These are phyloP conservation scores for Escovopsis weberi DNA, from an alignment of 2,329 filamentous ascomycete genomes.

Conservation along the genomic window DNA sequence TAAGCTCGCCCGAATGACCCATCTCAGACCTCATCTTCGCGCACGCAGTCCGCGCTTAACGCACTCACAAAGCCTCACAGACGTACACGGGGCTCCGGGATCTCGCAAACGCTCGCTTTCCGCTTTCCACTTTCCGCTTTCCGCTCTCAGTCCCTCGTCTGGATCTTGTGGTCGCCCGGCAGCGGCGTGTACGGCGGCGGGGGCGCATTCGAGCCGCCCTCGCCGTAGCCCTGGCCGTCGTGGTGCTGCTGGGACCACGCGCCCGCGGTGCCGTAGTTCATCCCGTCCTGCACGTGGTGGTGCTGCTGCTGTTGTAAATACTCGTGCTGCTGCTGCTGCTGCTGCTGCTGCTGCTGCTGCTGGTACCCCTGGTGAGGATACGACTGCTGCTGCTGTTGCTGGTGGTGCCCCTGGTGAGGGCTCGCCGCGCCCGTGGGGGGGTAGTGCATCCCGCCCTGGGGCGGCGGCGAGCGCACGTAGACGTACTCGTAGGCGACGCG, in stretches of 20 bases:
- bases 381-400: slow-evolving; percentile 19
- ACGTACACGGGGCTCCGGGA: no score
- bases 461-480: slow-evolving; percentile 22
- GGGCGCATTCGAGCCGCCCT: slow-evolving; percentile 25
- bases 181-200: slow-evolving; percentile 76
- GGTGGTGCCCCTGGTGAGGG: slow-evolving; percentile 25
- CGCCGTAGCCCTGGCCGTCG: slow-evolving; percentile 21
- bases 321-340: neutral
- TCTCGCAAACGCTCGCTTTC: no score
- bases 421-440: slow-evolving; percentile 10
- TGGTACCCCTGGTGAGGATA: slow-evolving; percentile 7
- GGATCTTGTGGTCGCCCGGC: slow-evolving; percentile 81
- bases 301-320: neutral
- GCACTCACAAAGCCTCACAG: no score
- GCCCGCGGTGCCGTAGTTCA: slow-evolving; percentile 31
- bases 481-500: slow-evolving; percentile 70
- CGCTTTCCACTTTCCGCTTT: no score
- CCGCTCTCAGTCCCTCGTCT: slow-evolving; percentile 27
- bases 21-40: no score
- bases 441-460: slow-evolving; percentile 9
- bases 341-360: slow-evolving; percentile 9
- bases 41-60: no score
- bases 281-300: slow-evolving; percentile 9
- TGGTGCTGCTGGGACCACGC: neutral
- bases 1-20: no score